Percentiles rank a stretch among this genome's conserved stretches.
Conservation (phyloP, 1,284 basidiomycete genomes). For the Melampsora medusae region DNA sequence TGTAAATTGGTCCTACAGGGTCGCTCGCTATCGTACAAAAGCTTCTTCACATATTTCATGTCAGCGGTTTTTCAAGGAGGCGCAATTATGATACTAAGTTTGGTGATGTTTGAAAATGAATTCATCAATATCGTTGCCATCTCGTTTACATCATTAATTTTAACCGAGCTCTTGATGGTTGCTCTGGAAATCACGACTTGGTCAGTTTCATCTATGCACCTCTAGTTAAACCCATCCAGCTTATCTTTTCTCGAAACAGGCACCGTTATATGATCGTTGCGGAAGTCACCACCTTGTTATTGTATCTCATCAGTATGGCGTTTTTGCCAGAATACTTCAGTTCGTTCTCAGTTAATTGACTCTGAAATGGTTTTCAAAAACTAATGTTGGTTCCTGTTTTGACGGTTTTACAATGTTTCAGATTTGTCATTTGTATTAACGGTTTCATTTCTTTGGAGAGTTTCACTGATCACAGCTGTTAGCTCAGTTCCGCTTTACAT, state of each 20-base stretch:
- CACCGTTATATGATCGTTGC: constrained; percentile 94
- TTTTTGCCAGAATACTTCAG: constrained; percentile 97
- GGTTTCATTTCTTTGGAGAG: constrained; percentile 86
- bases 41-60: constrained; percentile 97
- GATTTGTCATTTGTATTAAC: constrained; percentile 91
- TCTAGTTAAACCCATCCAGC: not conserved
- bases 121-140: constrained; percentile 98
- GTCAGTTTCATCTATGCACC: constrained; percentile 58
- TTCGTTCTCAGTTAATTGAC: constrained; percentile 57
- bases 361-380: constrained; percentile 10
- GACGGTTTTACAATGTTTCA: constrained; percentile 53
- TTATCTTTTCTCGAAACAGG: constrained; percentile 59
- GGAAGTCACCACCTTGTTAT: constrained; percentile 79
- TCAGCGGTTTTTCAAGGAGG: constrained; percentile 98
- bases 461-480: constrained; percentile 87
- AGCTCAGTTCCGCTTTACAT: constrained; percentile 84
- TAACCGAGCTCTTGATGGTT: constrained; percentile 99
- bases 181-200: constrained; percentile 95
- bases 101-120: constrained; percentile 93
- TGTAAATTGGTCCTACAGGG: constrained; percentile 62
- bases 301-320: constrained; percentile 88
- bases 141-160: constrained; percentile 89
- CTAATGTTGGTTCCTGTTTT: not conserved
- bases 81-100: constrained; percentile 96
- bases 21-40: constrained; percentile 87